Base-by-base conservation (phyloP, 1,139 yeast species). In the Pichia sp. region DNA sequence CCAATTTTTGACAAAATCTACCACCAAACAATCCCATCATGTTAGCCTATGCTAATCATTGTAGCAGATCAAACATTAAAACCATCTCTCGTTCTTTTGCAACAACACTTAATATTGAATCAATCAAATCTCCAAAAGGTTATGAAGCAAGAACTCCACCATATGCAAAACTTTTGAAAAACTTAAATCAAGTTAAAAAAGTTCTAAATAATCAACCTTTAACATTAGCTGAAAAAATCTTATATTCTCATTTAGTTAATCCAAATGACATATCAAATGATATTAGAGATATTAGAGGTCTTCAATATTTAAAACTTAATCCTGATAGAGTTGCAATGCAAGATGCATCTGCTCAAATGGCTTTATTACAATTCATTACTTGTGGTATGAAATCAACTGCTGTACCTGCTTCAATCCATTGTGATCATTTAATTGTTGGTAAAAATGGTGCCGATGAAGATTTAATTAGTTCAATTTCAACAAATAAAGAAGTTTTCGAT, bases 301-400 rank as follows among this genome's bases (percentile, higher is more conserved):
- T 80, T 56, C 81, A 87, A 55, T 93, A 93, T 68, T 79, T 93
- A 67, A 93, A 93, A 74, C 77, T 93, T 62, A 80, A 84, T 66
- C 99, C 99, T n/a, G 99, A 93, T 68, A 80, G 99, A 64, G 99
- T 93, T 25, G 99, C 99, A 29, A 91, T 91, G 97, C 99, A 93
- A 74, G 99, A 93, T 73, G 99, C 99, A 1, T 87, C 96, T 28
- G 99, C 99, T 2, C 99, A 93, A 72, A 93, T 91, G 87, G 99
- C 99, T 2, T 74, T 93, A 58, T 74, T 93, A 59, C 99, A 93
- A 72, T 93, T 93, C 71, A 91, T 93, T 95, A 89, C 98, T 33
- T 87, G 96, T 63, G 96, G 97, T 22, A 81, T 91, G 82, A 67
- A 81, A 47, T 74, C 82, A 34, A 88, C 97, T 9, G 86, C 87